These are phyloP conservation scores for Kazachstania viticola DNA, from an alignment of 805 yeast species.

Conservation along the genomic window DNA sequence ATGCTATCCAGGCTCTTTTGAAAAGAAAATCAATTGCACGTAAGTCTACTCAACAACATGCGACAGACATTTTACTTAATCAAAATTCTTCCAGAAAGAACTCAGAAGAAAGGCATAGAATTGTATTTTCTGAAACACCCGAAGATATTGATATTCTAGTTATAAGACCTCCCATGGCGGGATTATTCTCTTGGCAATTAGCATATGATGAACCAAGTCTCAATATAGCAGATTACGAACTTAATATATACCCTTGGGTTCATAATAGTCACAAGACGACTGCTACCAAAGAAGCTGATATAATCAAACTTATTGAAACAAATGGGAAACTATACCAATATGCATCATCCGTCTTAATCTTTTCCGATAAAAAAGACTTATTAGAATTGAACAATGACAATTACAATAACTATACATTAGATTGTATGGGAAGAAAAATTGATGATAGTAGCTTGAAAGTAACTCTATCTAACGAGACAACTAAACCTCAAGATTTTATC, in stretches of 20 bases:
- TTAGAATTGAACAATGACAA: conserved; percentile 5
- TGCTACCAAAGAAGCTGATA: neutral
- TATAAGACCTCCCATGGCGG: conserved; percentile 13
- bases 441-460: no score
- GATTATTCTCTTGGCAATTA: conserved; percentile 19
- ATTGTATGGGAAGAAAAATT: conserved; percentile 14
- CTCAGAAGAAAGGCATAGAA: conserved; percentile 2
- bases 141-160: conserved; percentile 21
- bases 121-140: conserved; percentile 2
- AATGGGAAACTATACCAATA: neutral
- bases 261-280: conserved; percentile 1
- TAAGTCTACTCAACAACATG: conserved; percentile 1
- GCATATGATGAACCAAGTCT: conserved; percentile 26
- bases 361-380: conserved; percentile 7
- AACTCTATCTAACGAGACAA: no score
- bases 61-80: neutral
- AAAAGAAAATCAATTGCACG: conserved; percentile 11
- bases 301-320: neutral
- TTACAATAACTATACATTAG: conserved; percentile 9
- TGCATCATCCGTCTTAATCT: conserved; percentile 5
- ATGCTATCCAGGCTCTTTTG: conserved; percentile 13
- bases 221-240: conserved; percentile 18
- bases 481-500: no score
- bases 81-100: neutral
- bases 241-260: conserved; percentile 17